Base-by-base conservation (phyloP, 257 asterid species). In the Solanum acaule region DNA sequence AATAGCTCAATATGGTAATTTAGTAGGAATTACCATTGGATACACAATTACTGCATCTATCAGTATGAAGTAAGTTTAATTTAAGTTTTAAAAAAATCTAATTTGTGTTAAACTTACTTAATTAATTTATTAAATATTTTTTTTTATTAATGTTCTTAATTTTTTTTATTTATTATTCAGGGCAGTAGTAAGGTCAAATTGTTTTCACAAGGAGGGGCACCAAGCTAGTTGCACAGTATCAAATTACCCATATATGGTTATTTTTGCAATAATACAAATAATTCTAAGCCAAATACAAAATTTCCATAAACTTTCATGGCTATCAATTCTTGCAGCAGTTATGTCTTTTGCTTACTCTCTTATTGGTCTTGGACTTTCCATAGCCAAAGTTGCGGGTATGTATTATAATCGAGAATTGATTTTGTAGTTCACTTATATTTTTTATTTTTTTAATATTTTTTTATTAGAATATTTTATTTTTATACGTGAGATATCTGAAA, bases 331-430 rank as follows among this genome's bases (percentile, higher is more conserved):
- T 10, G 93, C 92, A 20, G 93, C 93, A 1, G 37, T 90, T 75
- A 91, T 91, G 93, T 91, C 93, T 1, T 90, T 91, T 68, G 87
- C 87, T 52, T 91, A 91, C 87, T 90, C 92, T 72, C 61, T 75
- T 4, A 88, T 88, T 13, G 93, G 93, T 23, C 89, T 91, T 16
- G 90, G 87, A n/a, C 93, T 91, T 67, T 83, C 90, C 61, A 42
- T 90, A 0, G 92, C 84, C 71, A 87, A 85, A 86, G 77, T 91
- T 68, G 92, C 84, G 29, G 91, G 93, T 88, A 38, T 6, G 12
- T 59, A 20, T 59, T 59, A 59, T 59, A 0, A 0, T 3, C 0
- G 27, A 1, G 67, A 59, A 59, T 59, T 59, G 13, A 22, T 22
- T 59, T 59, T 59, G 0, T 59, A 8, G 13, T 59, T 59, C 12